phyloP scores from a whole-genome alignment of 2,329 filamentous ascomycete genomes.

The Diaporthe sp. region DNA sequence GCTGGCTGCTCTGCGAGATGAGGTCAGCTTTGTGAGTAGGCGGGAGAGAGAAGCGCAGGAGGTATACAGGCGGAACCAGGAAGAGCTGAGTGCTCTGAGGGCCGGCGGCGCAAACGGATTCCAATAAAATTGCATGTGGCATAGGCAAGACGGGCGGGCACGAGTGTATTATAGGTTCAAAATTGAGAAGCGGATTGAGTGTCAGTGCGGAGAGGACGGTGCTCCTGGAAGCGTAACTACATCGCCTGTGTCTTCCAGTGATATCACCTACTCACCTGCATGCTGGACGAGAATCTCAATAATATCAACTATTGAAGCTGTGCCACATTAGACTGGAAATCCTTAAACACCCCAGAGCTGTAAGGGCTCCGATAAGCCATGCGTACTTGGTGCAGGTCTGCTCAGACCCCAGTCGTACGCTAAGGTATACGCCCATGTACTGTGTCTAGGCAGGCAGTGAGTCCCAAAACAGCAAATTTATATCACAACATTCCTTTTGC shows the following conservation, averaged over 20 bases:
- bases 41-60: conserved; percentile 94
- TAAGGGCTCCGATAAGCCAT: no score
- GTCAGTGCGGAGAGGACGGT: neutral
- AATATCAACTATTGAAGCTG: no score
- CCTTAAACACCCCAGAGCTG: no score
- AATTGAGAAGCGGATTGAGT: neutral
- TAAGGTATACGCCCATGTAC: neutral
- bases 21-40: conserved; percentile 82
- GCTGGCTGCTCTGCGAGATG: conserved; percentile 80
- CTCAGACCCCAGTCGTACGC: neutral
- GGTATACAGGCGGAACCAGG: conserved; percentile 78
- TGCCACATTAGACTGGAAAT: no score
- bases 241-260: neutral
- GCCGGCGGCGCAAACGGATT: conserved; percentile 50
- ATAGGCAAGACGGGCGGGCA: neutral
- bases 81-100: conserved; percentile 77
- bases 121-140: conserved; percentile 43
- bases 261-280: no score
- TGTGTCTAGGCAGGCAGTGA: neutral
- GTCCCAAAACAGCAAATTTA: neutral
- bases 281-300: neutral
- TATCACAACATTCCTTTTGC: neutral
- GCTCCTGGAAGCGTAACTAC: no score
- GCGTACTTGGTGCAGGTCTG: no score
- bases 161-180: neutral